A percentile compares a stretch with the other conserved stretches of the same genome.
phyloP scores from a whole-genome alignment of 1,284 basidiomycete species.

The Coniophora puteana region DNA sequence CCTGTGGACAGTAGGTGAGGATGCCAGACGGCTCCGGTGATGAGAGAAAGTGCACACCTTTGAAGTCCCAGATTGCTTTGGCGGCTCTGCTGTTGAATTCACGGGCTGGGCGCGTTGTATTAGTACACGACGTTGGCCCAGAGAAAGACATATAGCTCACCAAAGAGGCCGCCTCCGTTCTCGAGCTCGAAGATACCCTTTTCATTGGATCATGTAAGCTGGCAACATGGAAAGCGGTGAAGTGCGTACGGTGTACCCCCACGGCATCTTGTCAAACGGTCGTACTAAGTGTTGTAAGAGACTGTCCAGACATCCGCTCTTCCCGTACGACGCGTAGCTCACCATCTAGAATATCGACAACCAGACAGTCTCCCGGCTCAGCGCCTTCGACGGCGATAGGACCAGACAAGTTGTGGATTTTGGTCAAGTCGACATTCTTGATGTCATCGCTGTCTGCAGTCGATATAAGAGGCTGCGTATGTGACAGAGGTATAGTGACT shows the following conservation, averaged over 20 bases:
- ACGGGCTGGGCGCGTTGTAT: conserved; percentile 35
- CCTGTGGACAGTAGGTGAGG: conserved; percentile 31
- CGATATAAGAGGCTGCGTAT: background rate
- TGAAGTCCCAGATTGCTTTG: conserved; percentile 81
- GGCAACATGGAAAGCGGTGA: background rate
- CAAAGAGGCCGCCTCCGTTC: conserved; percentile 76
- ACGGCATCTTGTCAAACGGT: conserved; percentile 75
- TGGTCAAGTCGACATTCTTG: conserved; percentile 59
- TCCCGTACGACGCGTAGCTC: conserved; percentile 1
- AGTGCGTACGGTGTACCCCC: conserved; percentile 67
- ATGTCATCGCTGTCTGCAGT: conserved; percentile 61
- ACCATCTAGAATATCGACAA: conserved; percentile 77
- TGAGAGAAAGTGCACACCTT: conserved; percentile 35
- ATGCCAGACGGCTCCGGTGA: conserved; percentile 10
- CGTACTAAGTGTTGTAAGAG: conserved; percentile 36
- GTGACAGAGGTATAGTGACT: conserved; percentile 18
- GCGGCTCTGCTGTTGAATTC: conserved; percentile 70
- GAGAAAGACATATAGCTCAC: conserved; percentile 27
- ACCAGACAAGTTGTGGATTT: conserved; percentile 72
- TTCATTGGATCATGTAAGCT: too few relatives aligned
- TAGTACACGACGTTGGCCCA: background rate
- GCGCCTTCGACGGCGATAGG: conserved; percentile 74
- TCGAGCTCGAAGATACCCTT: conserved; percentile 72
- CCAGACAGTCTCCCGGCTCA: conserved; percentile 75
- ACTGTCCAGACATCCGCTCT: background rate